phyloP scores from a whole-genome alignment of 768 basidiomycete species.

The Tylopilus plumbeoviolaceoides region DNA sequence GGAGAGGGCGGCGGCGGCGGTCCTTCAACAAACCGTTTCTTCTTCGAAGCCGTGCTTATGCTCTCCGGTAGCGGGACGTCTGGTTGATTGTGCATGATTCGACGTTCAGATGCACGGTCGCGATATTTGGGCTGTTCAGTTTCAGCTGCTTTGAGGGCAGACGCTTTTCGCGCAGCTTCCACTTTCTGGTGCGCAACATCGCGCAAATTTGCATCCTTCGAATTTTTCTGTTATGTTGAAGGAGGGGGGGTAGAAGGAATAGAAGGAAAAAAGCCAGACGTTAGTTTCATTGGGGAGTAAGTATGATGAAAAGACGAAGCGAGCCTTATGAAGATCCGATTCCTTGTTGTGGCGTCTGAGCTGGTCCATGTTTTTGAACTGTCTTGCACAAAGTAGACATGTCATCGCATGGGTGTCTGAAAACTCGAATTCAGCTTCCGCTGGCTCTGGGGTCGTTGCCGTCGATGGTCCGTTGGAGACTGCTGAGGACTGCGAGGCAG shows the following conservation, averaged over 20 bases:
- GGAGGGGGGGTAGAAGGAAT: conserved; percentile 2
- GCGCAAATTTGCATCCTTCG: conserved; percentile 64
- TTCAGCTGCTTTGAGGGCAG: conserved; percentile 23
- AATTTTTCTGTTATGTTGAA: conserved; percentile 67
- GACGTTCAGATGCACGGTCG: conserved; percentile 90
- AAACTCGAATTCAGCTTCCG: conserved; percentile 74
- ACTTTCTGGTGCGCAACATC: conserved; percentile 73
- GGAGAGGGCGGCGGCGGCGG: conserved; percentile 59
- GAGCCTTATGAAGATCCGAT: conserved; percentile 93
- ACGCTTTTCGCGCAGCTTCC: conserved; percentile 38
- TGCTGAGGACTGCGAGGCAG: conserved; percentile 9
- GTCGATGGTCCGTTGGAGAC: conserved; percentile 22
- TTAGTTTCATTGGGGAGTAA: conserved; percentile 29
- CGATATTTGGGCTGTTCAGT: conserved; percentile 79
- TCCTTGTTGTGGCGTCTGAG: conserved; percentile 88
- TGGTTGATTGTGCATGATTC: conserved; percentile 89
- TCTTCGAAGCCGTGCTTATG: conserved; percentile 30
- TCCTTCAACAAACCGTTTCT: conserved; percentile 48
- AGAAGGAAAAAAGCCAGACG: conserved; percentile 5
- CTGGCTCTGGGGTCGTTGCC: conserved; percentile 36
- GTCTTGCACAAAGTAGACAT: conserved; percentile 88
- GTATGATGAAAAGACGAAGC: conserved; percentile 36
- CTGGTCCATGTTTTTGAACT: conserved; percentile 86
- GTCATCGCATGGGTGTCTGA: conserved; percentile 70
- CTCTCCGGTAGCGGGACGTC: conserved; percentile 69